phyloP scores from a whole-genome alignment of 768 basidiomycete species.

The Pleurotus ostreatus region DNA sequence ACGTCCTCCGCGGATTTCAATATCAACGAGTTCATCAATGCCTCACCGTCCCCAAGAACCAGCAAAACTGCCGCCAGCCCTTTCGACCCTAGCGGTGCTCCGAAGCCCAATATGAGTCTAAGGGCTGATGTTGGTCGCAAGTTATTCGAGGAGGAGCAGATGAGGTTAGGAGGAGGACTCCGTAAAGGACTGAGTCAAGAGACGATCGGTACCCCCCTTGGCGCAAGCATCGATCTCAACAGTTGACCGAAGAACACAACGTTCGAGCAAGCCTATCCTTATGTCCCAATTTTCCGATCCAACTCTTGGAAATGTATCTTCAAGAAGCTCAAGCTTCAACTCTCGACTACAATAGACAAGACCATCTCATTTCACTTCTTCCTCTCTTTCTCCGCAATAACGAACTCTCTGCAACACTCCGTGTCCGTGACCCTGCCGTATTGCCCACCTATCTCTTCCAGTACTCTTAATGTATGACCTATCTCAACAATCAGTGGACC shows the following conservation, averaged over 20 bases:
- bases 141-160: slow-evolving; percentile 69
- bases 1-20: slow-evolving; percentile 47
- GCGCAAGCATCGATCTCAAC: slow-evolving; percentile 18
- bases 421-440: not conserved
- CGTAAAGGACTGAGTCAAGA: slow-evolving; percentile 16
- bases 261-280: not conserved
- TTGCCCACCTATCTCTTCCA: not conserved
- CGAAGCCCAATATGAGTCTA: slow-evolving; percentile 43
- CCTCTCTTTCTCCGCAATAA: not conserved
- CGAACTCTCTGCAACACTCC: not conserved
- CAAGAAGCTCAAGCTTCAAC: not conserved
- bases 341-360: not conserved
- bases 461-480: not conserved
- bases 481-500: not conserved
- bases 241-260: slow-evolving; percentile 13
- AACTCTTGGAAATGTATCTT: not conserved
- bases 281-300: not conserved
- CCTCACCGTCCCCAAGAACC: slow-evolving; percentile 59
- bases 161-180: slow-evolving; percentile 25
- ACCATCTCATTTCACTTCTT: not conserved
- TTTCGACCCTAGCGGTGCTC: slow-evolving; percentile 16
- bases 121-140: slow-evolving; percentile 63
- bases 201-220: slow-evolving; percentile 10
- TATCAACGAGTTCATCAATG: slow-evolving; percentile 69
- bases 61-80: slow-evolving; percentile 21